Evolutionary conservation across 1,139 yeast genomes (phyloP), one percentile per base, ranked within the genome.

Genomic region (Blastobotrys ciferrii): DNA sequence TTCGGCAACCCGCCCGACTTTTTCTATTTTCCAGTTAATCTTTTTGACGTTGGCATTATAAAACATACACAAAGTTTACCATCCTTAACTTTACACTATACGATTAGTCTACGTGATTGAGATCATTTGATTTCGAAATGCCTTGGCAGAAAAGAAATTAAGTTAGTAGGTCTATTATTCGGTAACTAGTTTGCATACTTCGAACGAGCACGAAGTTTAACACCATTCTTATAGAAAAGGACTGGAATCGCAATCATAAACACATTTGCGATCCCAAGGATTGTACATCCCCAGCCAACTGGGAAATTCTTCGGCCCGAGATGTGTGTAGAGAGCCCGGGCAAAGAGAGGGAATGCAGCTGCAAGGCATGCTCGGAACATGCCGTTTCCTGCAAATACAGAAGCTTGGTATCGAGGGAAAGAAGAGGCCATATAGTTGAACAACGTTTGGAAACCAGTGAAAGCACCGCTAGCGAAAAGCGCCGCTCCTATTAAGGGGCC

Each of bases 401-500:
- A 77, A 0, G 84, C 84, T 58, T 75, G 62, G 56, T 70, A 73
- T 45, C 92, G 87, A 28, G 94, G 94, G 66, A 81, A 87, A 2
- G 87, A 67, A 73, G 81, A 74, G 37, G 87, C 75, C 63, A 86
- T 81, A 64, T 86, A 87, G 52, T 80, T 75, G 63, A 86, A 73
- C 43, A 81, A 77, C n/a, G 87, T 71, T 66, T 86, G 86, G 73
- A 87, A 87, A 48, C 85, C 78, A 59, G 84, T 69, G 52, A 85
- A 77, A 54, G 84, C 73, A 2, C 92, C 87, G 60, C 81, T 81
- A 0, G 92, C 91, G 62, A 85, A 85, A 32, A 89, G 82, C 36
- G 79, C 75, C 51, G 88, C 89, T 0, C 91, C 82, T 2, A 84
- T 79, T 32, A 82, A 72, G 13, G 95, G 88, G 5, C 80, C 87